Evolutionary conservation across 1,139 yeast genomes (phyloP), one percentile per base, ranked within the genome.

Genomic region (Protomyces gravidus): DNA sequence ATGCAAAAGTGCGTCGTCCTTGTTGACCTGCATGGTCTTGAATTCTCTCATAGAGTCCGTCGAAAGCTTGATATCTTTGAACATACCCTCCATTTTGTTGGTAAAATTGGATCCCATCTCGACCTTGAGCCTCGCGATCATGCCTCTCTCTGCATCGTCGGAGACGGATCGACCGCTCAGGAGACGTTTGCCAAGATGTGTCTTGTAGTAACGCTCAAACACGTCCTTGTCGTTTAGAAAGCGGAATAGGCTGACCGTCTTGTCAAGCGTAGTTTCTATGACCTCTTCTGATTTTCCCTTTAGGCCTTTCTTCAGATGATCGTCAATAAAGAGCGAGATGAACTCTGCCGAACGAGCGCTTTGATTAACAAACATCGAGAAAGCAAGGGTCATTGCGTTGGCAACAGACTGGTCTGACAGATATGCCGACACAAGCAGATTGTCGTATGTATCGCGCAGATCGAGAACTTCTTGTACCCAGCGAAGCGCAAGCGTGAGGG

Each of bases 41-140:
- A 85, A 86, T 23, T 79, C 85, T 5, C 70, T 66, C 39, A 86
- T 80, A 19, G 83, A 71, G 47, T 83, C 89, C 59, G 76, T 76
- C 0, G 95, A 86, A 63, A 80, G 76, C 64, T 81, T 81, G 64
- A 90, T 83, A 69, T 92, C 97, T 66, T 68, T 80, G 67, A 89
- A 83, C 98, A 92, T 92, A 56, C 89, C 89, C 68, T 89, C 92
- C 47, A 90, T 78, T 67, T 86, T 86, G 2, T 86, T 80, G 2
- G 95, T 83, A 60, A 88, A 86, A 0, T 90, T 80, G 1, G 88
- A 78, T 0, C 97, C 97, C 67, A 86, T 79, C 68, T 88, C 96
- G 67, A 83, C 84, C 65, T 86, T 82, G 55, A 90, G 75, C 68
- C 81, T 84, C 1, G 86, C 78, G 36, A 92, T 81, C 70, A 89